Conservation (phyloP, 352 stramenopile species). For the Pythium dissotocum region DNA sequence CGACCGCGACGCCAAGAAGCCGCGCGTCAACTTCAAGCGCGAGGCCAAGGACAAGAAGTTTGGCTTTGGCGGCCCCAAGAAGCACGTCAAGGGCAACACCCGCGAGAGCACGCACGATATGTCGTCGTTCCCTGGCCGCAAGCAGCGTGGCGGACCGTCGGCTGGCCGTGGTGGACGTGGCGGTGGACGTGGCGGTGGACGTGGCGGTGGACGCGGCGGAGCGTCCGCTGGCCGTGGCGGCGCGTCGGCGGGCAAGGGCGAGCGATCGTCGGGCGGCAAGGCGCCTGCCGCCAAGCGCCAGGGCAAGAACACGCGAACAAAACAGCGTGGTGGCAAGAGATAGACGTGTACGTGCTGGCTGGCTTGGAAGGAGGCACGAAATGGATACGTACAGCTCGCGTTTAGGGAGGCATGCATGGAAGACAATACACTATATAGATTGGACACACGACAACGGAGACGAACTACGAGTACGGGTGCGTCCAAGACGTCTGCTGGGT, state of each 20-base stretch:
- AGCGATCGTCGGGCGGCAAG: conserved; percentile 23
- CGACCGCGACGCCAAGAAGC: conserved; percentile 55
- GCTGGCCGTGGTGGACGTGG: conserved; percentile 2
- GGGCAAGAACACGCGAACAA: conserved; percentile 31
- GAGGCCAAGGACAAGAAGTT: conserved; percentile 84
- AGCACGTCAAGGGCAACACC: conserved; percentile 76
- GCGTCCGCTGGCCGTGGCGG: not conserved
- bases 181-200: not conserved
- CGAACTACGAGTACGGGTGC: conserved; percentile 5
- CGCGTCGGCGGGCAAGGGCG: conserved; percentile 10
- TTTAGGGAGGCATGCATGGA: no score
- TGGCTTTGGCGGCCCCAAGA: conserved; percentile 82
- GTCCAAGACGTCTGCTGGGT: conserved; percentile 64
- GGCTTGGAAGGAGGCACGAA: no score
- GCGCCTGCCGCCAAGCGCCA: conserved; percentile 29
- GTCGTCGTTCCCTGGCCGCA: conserved; percentile 56
- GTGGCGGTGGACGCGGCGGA: not conserved
- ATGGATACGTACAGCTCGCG: no score
- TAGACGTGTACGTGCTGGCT: conserved; percentile 6
- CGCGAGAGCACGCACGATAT: conserved; percentile 83
- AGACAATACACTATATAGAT: conserved; percentile 8
- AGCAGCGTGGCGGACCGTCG: conserved; percentile 14
- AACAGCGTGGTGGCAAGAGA: conserved; percentile 31
- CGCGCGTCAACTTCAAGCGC: conserved; percentile 62
- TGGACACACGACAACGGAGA: no score